Conservation (phyloP, 768 basidiomycete species). For the Suillus occidentalis region DNA sequence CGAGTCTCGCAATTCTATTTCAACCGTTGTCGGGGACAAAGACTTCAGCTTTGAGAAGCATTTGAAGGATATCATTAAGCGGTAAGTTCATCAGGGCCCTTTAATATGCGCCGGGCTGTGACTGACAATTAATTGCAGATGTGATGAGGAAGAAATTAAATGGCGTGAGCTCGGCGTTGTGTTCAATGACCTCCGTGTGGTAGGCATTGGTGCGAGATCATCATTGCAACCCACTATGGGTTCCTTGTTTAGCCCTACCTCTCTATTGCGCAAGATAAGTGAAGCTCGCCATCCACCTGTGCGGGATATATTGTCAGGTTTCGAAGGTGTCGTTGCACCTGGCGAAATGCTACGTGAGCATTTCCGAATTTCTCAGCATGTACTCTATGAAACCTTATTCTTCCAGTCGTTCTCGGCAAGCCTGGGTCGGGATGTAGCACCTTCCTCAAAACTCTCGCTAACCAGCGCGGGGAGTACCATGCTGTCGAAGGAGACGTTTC, state of each 20-base stretch:
- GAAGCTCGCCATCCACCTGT: constrained; percentile 58
- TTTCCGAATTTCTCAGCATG: constrained; percentile 24
- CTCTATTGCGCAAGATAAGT: constrained; percentile 39
- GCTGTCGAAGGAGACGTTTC: constrained; percentile 42
- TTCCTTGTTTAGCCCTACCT: constrained; percentile 48
- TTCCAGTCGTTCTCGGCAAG: constrained; percentile 75
- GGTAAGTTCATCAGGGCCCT: constrained; percentile 11
- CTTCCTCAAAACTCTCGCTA: constrained; percentile 52
- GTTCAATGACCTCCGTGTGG: constrained; percentile 52
- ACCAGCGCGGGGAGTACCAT: constrained; percentile 42
- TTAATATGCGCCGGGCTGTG: not conserved
- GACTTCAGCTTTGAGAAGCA: constrained; percentile 14
- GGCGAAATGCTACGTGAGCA: constrained; percentile 76
- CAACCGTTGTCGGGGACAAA: not conserved
- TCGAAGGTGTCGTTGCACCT: constrained; percentile 64
- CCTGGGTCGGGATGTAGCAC: constrained; percentile 65
- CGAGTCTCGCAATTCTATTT: not conserved
- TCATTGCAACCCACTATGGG: constrained; percentile 52
- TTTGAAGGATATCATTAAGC: constrained; percentile 16
- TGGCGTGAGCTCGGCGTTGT: constrained; percentile 48
- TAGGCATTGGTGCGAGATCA: constrained; percentile 45
- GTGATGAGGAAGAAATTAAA: constrained; percentile 32
- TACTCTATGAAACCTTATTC: not conserved
- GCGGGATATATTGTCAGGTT: constrained; percentile 58
- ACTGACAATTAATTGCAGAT: constrained; percentile 21